Evolutionary conservation across 2,329 filamentous ascomycete species (phyloP).

Genomic region (Xylariaceae sp.): DNA sequence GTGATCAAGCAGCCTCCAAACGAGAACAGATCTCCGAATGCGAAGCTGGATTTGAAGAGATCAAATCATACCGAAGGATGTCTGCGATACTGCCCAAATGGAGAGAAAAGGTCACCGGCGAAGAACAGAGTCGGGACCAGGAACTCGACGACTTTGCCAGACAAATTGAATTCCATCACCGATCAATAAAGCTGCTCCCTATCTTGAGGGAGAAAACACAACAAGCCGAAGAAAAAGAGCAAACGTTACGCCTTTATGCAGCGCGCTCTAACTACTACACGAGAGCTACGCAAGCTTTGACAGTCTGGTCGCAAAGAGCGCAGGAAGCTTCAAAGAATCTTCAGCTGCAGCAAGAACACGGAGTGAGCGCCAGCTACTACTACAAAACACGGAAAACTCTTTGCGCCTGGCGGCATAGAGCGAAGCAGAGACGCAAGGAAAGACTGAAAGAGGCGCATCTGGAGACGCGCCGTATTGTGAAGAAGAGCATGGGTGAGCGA

Average conservation of each 20-base stretch:
- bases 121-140: conserved; percentile 15
- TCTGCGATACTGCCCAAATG: conserved; percentile 24
- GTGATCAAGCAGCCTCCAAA: conserved; percentile 17
- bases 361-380: conserved; percentile 30
- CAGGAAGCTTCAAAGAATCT: conserved; percentile 17
- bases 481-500: conserved; percentile 31
- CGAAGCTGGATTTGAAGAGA: conserved; percentile 20
- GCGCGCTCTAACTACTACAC: conserved; percentile 29
- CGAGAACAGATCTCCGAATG: conserved; percentile 19
- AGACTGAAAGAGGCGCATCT: conserved; percentile 31
- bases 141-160: conserved; percentile 25
- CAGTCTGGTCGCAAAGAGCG: conserved; percentile 27
- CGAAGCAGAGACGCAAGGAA: conserved; percentile 30
- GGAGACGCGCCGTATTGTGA: conserved; percentile 32
- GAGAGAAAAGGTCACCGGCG: conserved; percentile 21
- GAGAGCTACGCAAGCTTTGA: conserved; percentile 25
- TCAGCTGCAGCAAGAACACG: conserved; percentile 25
- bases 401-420: conserved; percentile 23
- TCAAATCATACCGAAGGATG: conserved; percentile 22
- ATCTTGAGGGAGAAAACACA: conserved; percentile 19
- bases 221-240: conserved; percentile 21
- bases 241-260: conserved; percentile 25
- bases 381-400: conserved; percentile 26
- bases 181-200: conserved; percentile 22
- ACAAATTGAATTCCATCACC: conserved; percentile 30